A percentile compares a stretch with the other conserved stretches of the same genome.
phyloP scores from a whole-genome alignment of 352 stramenopile genomes.

The Globisporangium emineosum region DNA sequence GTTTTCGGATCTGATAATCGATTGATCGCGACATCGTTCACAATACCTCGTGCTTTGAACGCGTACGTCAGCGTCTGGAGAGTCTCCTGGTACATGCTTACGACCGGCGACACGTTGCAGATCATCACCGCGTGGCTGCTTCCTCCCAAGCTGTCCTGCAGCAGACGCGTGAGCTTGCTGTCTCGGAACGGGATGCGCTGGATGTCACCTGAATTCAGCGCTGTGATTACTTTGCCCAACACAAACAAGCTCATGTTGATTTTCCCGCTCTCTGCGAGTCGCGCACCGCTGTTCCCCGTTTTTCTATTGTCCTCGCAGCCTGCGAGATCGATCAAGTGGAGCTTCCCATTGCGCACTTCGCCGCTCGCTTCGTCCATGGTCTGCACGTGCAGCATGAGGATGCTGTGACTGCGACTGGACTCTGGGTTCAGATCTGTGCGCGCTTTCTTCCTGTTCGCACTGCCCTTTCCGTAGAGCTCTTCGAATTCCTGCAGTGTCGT shows the following conservation, averaged over 20 bases:
- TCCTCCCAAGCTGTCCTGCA: conserved; percentile 48
- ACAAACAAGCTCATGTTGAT: conserved; percentile 82
- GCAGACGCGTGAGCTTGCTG: conserved; percentile 68
- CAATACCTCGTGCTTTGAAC: conserved; percentile 31
- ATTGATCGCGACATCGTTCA: conserved; percentile 25
- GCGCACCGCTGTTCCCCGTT: conserved; percentile 29
- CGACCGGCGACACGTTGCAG: conserved; percentile 30
- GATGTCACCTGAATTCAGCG: conserved; percentile 56
- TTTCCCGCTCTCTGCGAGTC: conserved; percentile 31
- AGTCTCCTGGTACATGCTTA: conserved; percentile 28
- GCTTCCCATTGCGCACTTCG: conserved; percentile 24
- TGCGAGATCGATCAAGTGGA: conserved; percentile 45
- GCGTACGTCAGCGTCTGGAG: conserved; percentile 44
- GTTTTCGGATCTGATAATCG: background rate
- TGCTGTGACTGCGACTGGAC: conserved; percentile 74
- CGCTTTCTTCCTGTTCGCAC: conserved; percentile 21
- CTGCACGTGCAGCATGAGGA: conserved; percentile 63
- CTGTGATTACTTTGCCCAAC: conserved; percentile 75
- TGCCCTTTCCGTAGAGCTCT: conserved; percentile 28
- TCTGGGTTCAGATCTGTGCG: conserved; percentile 67
- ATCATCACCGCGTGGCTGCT: conserved; percentile 43
- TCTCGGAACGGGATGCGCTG: conserved; percentile 73
- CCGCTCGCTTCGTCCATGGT: conserved; percentile 11
- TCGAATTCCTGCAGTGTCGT: conserved; percentile 29
- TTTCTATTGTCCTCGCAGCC: conserved; percentile 36